phyloP scores from a whole-genome alignment of 768 basidiomycete genomes.

The Nidularia sp. region DNA sequence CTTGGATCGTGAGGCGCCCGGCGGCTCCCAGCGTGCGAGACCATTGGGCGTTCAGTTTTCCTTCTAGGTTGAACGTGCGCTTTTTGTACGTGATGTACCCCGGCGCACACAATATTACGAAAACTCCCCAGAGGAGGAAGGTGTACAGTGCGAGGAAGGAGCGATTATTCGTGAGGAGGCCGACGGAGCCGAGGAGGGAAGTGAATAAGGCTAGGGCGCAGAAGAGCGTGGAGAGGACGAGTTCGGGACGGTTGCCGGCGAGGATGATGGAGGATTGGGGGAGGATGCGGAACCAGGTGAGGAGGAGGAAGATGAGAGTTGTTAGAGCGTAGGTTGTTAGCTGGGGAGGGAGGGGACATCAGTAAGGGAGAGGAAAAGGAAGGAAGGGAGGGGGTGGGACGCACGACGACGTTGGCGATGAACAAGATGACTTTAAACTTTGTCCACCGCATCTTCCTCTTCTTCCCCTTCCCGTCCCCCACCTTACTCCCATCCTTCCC shows the following conservation, averaged over 20 bases:
- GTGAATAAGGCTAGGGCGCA: constrained; percentile 58
- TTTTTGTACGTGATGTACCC: constrained; percentile 79
- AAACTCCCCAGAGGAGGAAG: constrained; percentile 72
- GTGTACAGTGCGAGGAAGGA: constrained; percentile 77
- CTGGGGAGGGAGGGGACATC: constrained; percentile 6
- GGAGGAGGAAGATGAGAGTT: constrained; percentile 58
- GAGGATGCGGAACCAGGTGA: constrained; percentile 80
- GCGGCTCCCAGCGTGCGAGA: constrained; percentile 48
- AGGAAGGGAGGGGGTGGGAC: constrained; percentile 6
- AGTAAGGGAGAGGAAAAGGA: not conserved
- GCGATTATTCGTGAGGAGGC: constrained; percentile 83
- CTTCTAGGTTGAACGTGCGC: constrained; percentile 56
- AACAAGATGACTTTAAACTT: constrained; percentile 83
- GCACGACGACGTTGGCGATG: constrained; percentile 50
- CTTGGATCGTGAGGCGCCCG: constrained; percentile 66
- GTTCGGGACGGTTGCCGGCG: constrained; percentile 62
- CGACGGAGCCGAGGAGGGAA: constrained; percentile 73
- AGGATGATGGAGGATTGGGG: constrained; percentile 62
- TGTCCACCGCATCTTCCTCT: constrained; percentile 61
- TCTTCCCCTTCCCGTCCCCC: constrained; percentile 6
- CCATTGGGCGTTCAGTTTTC: constrained; percentile 78
- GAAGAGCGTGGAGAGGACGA: constrained; percentile 67
- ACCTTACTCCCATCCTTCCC: constrained; percentile 9
- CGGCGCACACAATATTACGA: constrained; percentile 68
- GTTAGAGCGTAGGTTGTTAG: constrained; percentile 58